Percentiles rank a stretch among this genome's conserved stretches.
These are phyloP conservation scores for Ramichloridium luteum DNA, from an alignment of 2,329 filamentous ascomycete genomes.

Conservation along the genomic window DNA sequence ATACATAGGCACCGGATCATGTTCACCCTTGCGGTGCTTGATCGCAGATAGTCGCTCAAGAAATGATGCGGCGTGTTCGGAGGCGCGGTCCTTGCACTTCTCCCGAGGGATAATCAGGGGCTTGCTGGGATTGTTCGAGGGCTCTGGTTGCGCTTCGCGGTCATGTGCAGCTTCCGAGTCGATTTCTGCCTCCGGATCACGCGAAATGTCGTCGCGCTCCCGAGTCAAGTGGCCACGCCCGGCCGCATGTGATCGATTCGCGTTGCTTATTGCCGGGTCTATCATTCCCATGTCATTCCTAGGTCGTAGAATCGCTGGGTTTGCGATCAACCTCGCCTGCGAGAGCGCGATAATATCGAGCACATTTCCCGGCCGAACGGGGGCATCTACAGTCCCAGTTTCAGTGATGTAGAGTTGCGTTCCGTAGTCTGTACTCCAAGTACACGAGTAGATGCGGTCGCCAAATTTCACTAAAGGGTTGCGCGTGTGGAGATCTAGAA, in stretches of 20 bases:
- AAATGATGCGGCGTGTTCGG: constrained; percentile 25
- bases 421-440: constrained; percentile 73
- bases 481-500: constrained; percentile 66
- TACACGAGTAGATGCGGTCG: constrained; percentile 63
- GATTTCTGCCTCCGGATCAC: not conserved
- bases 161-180: not conserved
- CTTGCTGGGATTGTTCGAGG: constrained; percentile 3
- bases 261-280: too few relatives aligned
- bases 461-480: constrained; percentile 72
- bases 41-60: constrained; percentile 29
- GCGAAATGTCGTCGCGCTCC: not conserved
- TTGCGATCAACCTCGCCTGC: constrained; percentile 56
- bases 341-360: constrained; percentile 64
- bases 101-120: constrained; percentile 15
- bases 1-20: constrained; percentile 21
- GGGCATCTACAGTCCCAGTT: constrained; percentile 29
- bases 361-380: constrained; percentile 41
- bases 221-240: not conserved
- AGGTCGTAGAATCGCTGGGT: constrained; percentile 44
- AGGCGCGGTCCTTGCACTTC: constrained; percentile 10
- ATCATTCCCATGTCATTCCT: too few relatives aligned
- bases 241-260: not conserved
- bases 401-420: constrained; percentile 54
- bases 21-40: constrained; percentile 31
- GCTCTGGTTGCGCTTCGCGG: not conserved